These are phyloP conservation scores for Dimargaris xerosporica DNA, from an alignment of 192 early-diverging fungal genomes.

Conservation along the genomic window DNA sequence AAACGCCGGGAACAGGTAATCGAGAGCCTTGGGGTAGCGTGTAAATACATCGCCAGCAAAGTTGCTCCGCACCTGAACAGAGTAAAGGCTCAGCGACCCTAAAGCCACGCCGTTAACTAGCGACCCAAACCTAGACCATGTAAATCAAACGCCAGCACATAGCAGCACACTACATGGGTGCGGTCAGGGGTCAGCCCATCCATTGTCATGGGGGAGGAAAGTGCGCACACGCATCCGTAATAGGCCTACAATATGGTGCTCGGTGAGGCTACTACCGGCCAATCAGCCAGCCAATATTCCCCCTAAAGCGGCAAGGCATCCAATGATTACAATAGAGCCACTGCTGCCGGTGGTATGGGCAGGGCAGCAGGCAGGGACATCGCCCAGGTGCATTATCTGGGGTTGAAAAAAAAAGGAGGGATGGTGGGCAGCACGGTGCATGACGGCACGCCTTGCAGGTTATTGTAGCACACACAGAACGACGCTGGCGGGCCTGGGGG, in stretches of 20 bases:
- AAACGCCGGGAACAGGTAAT: neutral
- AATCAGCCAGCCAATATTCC: too few relatives aligned
- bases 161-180: neutral
- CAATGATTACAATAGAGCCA: too few relatives aligned
- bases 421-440: too few relatives aligned
- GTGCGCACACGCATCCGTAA: neutral
- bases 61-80: neutral
- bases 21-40: neutral
- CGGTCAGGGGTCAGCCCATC: neutral
- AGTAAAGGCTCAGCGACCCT: neutral
- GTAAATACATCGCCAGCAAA: neutral
- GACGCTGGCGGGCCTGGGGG: too few relatives aligned
- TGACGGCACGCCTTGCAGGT: too few relatives aligned
- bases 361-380: too few relatives aligned
- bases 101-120: neutral
- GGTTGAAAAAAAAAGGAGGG: too few relatives aligned
- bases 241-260: neutral
- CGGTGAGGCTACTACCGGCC: too few relatives aligned
- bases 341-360: too few relatives aligned
- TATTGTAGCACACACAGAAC: too few relatives aligned
- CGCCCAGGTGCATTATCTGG: too few relatives aligned
- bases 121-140: neutral
- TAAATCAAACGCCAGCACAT: neutral
- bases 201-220: neutral
- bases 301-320: too few relatives aligned